A percentile compares a stretch with the other conserved stretches of the same genome.
Conservation (phyloP, 495 filamentous ascomycete species). For the Xylaria grammica region DNA sequence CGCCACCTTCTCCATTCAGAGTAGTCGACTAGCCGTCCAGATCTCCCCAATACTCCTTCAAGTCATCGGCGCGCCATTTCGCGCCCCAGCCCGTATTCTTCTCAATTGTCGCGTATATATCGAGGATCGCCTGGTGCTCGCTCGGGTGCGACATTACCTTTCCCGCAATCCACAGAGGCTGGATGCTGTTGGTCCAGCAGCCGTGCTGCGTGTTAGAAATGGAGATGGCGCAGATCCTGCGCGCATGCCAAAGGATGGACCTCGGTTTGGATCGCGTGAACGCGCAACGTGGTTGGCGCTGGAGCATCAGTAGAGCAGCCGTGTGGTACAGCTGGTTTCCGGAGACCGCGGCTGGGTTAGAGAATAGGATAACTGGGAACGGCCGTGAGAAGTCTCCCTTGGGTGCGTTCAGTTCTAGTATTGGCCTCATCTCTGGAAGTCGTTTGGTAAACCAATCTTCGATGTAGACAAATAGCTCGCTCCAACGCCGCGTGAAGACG, state of each 20-base stretch:
- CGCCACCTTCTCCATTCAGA: not conserved
- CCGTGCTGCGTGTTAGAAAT: not conserved
- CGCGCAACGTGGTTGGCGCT: not conserved
- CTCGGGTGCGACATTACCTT: not conserved
- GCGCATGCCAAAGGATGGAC: not conserved
- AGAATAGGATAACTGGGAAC: not conserved
- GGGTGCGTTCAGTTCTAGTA: not conserved
- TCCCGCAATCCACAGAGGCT: conserved; percentile 1
- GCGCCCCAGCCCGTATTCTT: not conserved
- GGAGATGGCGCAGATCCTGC: not conserved
- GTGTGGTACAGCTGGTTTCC: conserved; percentile 6
- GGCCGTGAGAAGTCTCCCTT: not conserved
- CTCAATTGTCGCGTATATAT: conserved; percentile 7
- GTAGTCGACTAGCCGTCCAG: not conserved
- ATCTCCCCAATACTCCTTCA: conserved; percentile 3
- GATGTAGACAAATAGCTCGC: conserved; percentile 4
- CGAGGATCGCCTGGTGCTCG: conserved; percentile 3
- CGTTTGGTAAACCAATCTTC: not conserved
- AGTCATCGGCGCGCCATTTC: conserved; percentile 1
- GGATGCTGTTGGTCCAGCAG: conserved; percentile 1
- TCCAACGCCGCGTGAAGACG: not conserved
- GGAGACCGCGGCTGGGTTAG: not conserved
- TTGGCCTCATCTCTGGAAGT: conserved; percentile 4
- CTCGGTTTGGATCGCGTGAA: not conserved
- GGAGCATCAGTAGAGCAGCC: conserved; percentile 1